These are phyloP conservation scores for Cystobasidium slooffiae DNA, from an alignment of 1,284 basidiomycete species.

Conservation along the genomic window DNA sequence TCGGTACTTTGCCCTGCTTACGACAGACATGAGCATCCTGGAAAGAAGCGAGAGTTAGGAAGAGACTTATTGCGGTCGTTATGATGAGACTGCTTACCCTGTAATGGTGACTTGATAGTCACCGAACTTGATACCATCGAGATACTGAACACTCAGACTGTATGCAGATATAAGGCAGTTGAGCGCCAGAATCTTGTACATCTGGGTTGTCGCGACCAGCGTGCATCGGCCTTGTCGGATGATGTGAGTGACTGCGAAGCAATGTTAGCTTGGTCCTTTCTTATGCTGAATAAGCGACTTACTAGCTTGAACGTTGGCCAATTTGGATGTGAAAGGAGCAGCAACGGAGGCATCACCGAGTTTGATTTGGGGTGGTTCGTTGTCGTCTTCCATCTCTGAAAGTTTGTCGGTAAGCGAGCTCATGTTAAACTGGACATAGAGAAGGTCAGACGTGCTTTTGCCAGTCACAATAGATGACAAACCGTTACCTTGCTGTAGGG, in stretches of 20 bases:
- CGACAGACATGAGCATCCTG: conserved; percentile 88
- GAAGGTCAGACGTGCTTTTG: background rate
- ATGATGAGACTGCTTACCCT: conserved; percentile 29
- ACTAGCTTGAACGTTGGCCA: conserved; percentile 91
- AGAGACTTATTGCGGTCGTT: background rate
- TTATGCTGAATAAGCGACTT: conserved; percentile 56
- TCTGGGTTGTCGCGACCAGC: conserved; percentile 93
- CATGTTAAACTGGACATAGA: conserved; percentile 75
- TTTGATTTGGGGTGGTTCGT: conserved; percentile 91
- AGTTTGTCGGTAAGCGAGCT: conserved; percentile 83
- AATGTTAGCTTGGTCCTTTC: conserved; percentile 6
- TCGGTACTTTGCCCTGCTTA: background rate
- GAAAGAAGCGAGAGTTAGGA: background rate
- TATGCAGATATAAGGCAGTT: conserved; percentile 97
- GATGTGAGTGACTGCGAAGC: conserved; percentile 78
- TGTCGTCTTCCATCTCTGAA: conserved; percentile 86
- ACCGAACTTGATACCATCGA: conserved; percentile 96
- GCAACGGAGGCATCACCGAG: conserved; percentile 95
- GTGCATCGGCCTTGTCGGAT: conserved; percentile 96
- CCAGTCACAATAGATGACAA: background rate
- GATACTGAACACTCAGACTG: conserved; percentile 83
- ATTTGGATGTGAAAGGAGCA: conserved; percentile 93
- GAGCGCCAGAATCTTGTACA: conserved; percentile 97
- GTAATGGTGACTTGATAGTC: conserved; percentile 68
- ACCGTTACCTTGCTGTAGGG: conserved; percentile 79